Evolutionary conservation across 306 rosid genomes (phyloP).

Genomic region (Pyrus communis): DNA sequence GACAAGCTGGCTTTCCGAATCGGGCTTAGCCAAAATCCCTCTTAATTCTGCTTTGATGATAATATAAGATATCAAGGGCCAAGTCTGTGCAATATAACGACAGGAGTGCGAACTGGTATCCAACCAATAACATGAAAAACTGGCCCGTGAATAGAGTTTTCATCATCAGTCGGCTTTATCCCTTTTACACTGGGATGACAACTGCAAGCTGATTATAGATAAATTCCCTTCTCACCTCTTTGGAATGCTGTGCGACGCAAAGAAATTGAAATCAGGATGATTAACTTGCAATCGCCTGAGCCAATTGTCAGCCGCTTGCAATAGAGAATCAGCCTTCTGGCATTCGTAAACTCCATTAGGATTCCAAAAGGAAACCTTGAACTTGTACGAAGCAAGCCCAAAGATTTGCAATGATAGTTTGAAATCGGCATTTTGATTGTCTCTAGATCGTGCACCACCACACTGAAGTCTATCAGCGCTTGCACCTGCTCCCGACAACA

Average conservation of each 20-base stretch:
- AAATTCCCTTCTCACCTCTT: slow-evolving; percentile 38
- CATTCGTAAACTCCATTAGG: slow-evolving; percentile 50
- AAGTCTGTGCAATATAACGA: slow-evolving; percentile 7
- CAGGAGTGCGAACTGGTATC: slow-evolving; percentile 4
- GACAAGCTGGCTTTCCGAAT: too few species aligned
- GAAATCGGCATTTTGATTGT: slow-evolving; percentile 27
- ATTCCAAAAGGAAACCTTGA: slow-evolving; percentile 65
- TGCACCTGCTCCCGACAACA: slow-evolving; percentile 49
- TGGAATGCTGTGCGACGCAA: slow-evolving; percentile 37
- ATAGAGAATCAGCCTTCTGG: slow-evolving; percentile 53
- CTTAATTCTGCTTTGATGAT: slow-evolving; percentile 4
- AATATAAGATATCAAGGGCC: neutral
- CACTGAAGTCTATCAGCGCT: slow-evolving; percentile 40
- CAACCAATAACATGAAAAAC: slow-evolving; percentile 14
- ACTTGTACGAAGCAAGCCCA: slow-evolving; percentile 77
- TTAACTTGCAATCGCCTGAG: slow-evolving; percentile 48
- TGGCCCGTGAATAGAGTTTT: slow-evolving; percentile 6
- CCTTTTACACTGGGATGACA: slow-evolving; percentile 1
- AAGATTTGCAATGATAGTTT: slow-evolving; percentile 60
- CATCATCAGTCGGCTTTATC: slow-evolving; percentile 7
- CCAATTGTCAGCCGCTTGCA: slow-evolving; percentile 71
- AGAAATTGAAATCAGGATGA: slow-evolving; percentile 79
- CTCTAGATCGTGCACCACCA: slow-evolving; percentile 36
- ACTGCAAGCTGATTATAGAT: neutral
- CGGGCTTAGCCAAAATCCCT: neutral